These are phyloP conservation scores for Colletotrichum sp. DNA, from an alignment of 2,329 filamentous ascomycete species.

Conservation along the genomic window DNA sequence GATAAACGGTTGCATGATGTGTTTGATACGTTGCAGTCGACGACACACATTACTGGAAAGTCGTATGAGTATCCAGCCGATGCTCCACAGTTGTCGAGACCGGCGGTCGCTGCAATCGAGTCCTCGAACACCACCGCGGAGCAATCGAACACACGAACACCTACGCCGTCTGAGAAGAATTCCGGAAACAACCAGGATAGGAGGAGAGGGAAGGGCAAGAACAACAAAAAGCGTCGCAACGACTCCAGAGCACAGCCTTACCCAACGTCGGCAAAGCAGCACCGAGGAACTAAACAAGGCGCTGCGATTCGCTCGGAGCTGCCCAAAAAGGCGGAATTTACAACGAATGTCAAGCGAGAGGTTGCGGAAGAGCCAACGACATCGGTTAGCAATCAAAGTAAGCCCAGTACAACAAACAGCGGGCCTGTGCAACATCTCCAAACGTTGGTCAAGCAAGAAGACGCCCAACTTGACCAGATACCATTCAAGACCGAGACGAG, in stretches of 20 bases:
- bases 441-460: background rate
- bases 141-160: background rate
- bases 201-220: background rate
- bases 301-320: background rate
- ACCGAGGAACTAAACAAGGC: background rate
- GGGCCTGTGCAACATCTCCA: background rate
- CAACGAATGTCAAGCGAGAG: background rate
- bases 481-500: background rate
- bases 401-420: background rate
- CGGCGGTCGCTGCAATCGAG: accelerated
- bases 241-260: background rate
- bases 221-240: background rate
- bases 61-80: background rate
- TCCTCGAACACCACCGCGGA: accelerated
- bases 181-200: background rate
- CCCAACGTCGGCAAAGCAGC: background rate
- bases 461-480: background rate
- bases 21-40: background rate
- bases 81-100: background rate
- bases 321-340: background rate
- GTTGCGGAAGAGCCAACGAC: background rate
- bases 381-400: background rate
- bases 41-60: background rate
- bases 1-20: background rate
- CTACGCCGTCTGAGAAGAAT: background rate